phyloP scores from a whole-genome alignment of 108 stramenopile species.

The Nitzschia sp. region DNA sequence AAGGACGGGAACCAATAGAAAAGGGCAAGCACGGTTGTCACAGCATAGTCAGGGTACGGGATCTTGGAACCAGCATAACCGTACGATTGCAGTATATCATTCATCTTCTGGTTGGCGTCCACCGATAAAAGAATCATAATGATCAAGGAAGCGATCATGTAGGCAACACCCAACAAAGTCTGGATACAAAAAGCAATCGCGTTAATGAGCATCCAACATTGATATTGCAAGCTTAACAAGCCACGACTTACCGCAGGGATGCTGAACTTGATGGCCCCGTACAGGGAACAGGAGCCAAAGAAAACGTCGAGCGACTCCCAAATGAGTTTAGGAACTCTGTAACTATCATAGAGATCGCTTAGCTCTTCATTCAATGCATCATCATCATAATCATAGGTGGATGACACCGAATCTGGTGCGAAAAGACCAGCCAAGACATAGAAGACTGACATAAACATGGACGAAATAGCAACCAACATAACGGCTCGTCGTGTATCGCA shows the following conservation, averaged over 20 bases:
- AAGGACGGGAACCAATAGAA: conserved; percentile 12
- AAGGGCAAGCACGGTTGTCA: neutral
- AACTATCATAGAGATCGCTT: neutral
- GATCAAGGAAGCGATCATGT: neutral
- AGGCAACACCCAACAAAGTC: neutral
- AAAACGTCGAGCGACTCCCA: conserved; percentile 2
- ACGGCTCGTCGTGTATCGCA: conserved; percentile 10
- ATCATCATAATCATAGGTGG: conserved; percentile 1
- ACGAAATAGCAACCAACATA: neutral
- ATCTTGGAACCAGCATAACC: neutral
- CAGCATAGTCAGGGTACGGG: conserved; percentile 4
- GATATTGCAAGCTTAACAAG: neutral
- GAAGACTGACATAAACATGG: conserved; percentile 1
- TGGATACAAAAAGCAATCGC: neutral
- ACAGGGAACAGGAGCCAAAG: conserved; percentile 6
- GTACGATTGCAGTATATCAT: neutral
- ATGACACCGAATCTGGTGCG: too few species aligned
- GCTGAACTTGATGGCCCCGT: conserved; percentile 3
- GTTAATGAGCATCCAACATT: neutral
- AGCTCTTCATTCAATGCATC: conserved; percentile 4
- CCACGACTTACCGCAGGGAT: conserved; percentile 7
- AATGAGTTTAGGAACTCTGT: neutral
- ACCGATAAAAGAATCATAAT: neutral
- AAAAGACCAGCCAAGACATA: neutral
- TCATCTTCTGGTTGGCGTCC: neutral